phyloP scores from a whole-genome alignment of 2,329 filamentous ascomycete species.

The Aureobasidium mangrovei region DNA sequence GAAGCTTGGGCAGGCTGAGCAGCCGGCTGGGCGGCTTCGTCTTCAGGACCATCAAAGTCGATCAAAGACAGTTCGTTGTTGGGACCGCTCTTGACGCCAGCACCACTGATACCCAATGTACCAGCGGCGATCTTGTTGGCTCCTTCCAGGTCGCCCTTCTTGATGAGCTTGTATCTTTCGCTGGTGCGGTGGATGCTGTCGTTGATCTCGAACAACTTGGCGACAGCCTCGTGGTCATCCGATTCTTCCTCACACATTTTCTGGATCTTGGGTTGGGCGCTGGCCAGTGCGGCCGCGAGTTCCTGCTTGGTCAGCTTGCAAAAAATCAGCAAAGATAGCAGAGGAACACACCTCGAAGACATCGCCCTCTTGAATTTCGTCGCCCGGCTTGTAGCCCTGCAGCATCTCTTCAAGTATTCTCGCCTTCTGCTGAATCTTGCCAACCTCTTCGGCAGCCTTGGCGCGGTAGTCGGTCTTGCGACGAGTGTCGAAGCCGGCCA shows the following conservation, averaged over 20 bases:
- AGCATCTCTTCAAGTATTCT: conserved; percentile 86
- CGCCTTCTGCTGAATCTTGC: conserved; percentile 92
- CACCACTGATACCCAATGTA: conserved; percentile 58
- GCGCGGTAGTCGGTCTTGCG: conserved; percentile 96
- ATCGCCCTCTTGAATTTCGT: conserved; percentile 63
- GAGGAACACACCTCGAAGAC: conserved; percentile 52
- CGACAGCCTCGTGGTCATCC: conserved; percentile 90
- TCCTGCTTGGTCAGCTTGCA: conserved; percentile 45
- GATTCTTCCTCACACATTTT: conserved; percentile 99
- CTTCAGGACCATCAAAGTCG: conserved; percentile 68
- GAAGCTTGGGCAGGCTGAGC: conserved; percentile 36
- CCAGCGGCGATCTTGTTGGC: conserved; percentile 78
- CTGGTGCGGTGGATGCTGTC: conserved; percentile 97
- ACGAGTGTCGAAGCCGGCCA: conserved; percentile 93
- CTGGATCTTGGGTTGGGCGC: conserved; percentile 95
- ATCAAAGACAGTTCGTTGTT: conserved; percentile 84
- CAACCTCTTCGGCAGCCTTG: conserved; percentile 91
- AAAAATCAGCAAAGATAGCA: background rate
- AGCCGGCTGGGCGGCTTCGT: conserved; percentile 27
- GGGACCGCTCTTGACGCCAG: conserved; percentile 55
- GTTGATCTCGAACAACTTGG: conserved; percentile 93
- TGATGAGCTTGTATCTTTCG: conserved; percentile 89
- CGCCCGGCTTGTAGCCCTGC: conserved; percentile 71
- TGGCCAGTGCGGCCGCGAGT: conserved; percentile 78
- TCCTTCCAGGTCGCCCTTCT: conserved; percentile 82